Conservation (phyloP, 2,329 filamentous ascomycete species). For the Phaeomoniella chlamydospora region DNA sequence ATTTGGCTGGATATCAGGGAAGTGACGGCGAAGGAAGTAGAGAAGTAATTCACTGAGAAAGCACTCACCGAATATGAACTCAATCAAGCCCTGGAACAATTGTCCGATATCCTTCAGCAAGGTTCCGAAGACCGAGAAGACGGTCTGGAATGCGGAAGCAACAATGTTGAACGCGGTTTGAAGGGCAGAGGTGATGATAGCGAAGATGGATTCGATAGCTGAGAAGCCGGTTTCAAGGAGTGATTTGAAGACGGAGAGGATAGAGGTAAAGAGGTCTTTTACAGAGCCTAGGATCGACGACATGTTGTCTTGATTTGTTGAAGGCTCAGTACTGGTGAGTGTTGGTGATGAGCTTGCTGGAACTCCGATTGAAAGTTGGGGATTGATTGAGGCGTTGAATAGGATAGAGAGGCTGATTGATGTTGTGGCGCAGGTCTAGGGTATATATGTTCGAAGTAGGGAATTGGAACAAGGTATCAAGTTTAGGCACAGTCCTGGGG, state of each 20-base stretch:
- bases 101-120: not conserved
- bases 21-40: too few species aligned
- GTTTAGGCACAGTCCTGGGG: too few species aligned
- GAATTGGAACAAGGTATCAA: too few species aligned
- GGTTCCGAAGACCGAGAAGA: not conserved
- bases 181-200: not conserved
- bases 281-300: slow-evolving; percentile 7
- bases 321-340: too few species aligned
- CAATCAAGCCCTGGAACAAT: not conserved
- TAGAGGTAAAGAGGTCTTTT: slow-evolving; percentile 6
- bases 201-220: slow-evolving; percentile 5
- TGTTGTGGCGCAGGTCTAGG: too few species aligned
- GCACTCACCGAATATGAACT: not conserved
- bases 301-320: too few species aligned
- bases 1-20: not conserved
- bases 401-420: too few species aligned
- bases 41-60: too few species aligned
- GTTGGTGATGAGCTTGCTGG: too few species aligned
- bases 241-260: slow-evolving; percentile 9
- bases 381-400: too few species aligned
- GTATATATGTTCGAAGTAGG: too few species aligned
- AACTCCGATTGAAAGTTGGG: too few species aligned
- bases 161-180: not conserved
- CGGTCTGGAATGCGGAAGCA: not conserved
- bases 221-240: slow-evolving; percentile 5